Base-by-base conservation (phyloP, 352 stramenopile genomes). In the Thraustochytrium sp. region DNA sequence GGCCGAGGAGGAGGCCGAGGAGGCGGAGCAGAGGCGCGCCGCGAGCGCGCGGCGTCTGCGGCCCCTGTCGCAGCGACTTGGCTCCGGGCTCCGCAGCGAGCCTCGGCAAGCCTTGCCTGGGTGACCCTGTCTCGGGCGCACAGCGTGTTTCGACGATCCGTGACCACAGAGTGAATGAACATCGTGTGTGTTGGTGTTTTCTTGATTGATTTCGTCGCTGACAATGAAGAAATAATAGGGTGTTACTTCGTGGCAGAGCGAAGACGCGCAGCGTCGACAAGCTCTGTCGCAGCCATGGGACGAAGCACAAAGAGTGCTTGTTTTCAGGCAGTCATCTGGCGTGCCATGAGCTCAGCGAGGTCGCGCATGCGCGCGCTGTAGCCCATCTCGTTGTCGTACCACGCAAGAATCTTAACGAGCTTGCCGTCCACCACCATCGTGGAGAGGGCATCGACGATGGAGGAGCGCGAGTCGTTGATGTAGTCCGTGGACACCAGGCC, bases 351-450 rank as follows among this genome's bases (percentile, higher is more conserved):
- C 87, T 95, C 90, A 29, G 94, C 86, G 23, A 94, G 89, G n/a
- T 91, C 88, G 54, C 94, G 87, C 74, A 95, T 91, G 62, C 94
- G 92, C 83, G 89, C 92, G 62, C 88, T 92, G 89, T 95, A 95
- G 86, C 92, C 92, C 64, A 93, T 94, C 85, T 95, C 92, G 86
- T 95, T 95, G 88, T 95, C 92, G 87, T 95, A 95, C 92, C 92
- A 95, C 54, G 94, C 90, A 86, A 94, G 93, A 2, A 95, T 85
- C 59, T 85, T 85, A 78, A 95, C 89, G 51, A 94, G 87, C 86
- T 93, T 93, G 87, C 92, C 92, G 87, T 89, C 91, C 40, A 91
- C 89, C 49, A 94, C 91, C 62, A 95, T 95, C 37, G 91, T 95
- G 8, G 91, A 90, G 84, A 93, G 93, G 72, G 89, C 91, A 74